Evolutionary conservation across 1,284 basidiomycete species (phyloP).

Genomic region (Agaricales sp.): DNA sequence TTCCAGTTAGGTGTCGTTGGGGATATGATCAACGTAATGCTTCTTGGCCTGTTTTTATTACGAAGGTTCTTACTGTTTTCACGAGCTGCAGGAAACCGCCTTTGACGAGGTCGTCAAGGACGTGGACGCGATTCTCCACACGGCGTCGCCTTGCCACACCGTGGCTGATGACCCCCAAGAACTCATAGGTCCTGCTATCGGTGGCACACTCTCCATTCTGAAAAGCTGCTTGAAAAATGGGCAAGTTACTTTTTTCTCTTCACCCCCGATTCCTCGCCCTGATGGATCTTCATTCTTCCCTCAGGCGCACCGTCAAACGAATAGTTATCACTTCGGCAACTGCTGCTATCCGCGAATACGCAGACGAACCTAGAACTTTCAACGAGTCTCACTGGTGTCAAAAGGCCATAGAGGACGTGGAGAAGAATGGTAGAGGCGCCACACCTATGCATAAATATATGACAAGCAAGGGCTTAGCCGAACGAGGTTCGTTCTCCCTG

Average conservation of each 20-base stretch:
- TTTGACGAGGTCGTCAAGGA: too few relatives aligned
- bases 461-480: conserved; percentile 52
- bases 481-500: conserved; percentile 31
- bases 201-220: conserved; percentile 47
- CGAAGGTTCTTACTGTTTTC: too few relatives aligned
- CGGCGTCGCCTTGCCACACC: conserved; percentile 37
- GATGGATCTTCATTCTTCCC: neutral
- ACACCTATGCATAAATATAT: conserved; percentile 29
- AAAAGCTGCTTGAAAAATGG: too few relatives aligned
- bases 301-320: conserved; percentile 28
- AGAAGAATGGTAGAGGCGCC: conserved; percentile 33
- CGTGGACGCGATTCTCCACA: conserved; percentile 52
- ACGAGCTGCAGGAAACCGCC: too few relatives aligned
- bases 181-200: conserved; percentile 48
- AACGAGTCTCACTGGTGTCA: conserved; percentile 49
- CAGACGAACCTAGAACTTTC: conserved; percentile 12
- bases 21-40: conserved; percentile 33
- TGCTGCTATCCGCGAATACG: conserved; percentile 34
- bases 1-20: conserved; percentile 34
- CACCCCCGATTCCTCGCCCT: too few relatives aligned
- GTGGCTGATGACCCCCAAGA: conserved; percentile 21
- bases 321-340: conserved; percentile 49
- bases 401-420: conserved; percentile 31
- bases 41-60: neutral
- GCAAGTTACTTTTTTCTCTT: too few relatives aligned